Percentiles rank a stretch among this genome's conserved stretches.
These are phyloP conservation scores for Saccharomycopsis oosterbeekiorum DNA, from an alignment of 805 yeast species.

Conservation along the genomic window DNA sequence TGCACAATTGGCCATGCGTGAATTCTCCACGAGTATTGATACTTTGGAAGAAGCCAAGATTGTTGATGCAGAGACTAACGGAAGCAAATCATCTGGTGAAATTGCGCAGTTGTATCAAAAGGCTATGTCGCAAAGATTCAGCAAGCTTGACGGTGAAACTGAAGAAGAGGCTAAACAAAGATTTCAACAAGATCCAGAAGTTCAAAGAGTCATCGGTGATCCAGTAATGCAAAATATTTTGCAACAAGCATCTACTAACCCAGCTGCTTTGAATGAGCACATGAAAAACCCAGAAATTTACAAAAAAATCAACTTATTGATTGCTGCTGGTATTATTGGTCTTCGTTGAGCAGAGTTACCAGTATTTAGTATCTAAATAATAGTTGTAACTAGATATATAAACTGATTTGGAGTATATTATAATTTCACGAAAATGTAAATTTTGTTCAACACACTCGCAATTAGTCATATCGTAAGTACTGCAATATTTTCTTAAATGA, in stretches of 20 bases:
- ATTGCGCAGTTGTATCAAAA: slow-evolving; percentile 73
- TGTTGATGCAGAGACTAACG: slow-evolving; percentile 54
- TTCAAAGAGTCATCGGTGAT: slow-evolving; percentile 77
- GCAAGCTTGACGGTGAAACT: slow-evolving; percentile 77
- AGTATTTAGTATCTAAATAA: no score
- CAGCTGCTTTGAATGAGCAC: slow-evolving; percentile 95
- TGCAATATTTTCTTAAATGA: no score
- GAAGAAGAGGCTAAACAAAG: slow-evolving; percentile 91
- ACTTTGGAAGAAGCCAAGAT: slow-evolving; percentile 72
- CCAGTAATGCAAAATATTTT: slow-evolving; percentile 95
- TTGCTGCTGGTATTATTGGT: slow-evolving; percentile 95
- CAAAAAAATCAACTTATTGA: slow-evolving; percentile 76
- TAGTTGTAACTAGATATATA: no score
- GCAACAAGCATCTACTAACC: slow-evolving; percentile 88
- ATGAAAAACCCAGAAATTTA: slow-evolving; percentile 93
- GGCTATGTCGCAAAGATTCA: slow-evolving; percentile 74
- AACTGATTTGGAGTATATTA: no score
- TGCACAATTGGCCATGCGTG: slow-evolving; percentile 85
- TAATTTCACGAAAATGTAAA: no score
- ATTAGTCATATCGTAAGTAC: no score
- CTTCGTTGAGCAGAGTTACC: background rate
- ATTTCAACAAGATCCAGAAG: slow-evolving; percentile 88
- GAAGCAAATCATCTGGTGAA: slow-evolving; percentile 56
- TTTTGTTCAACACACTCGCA: no score
- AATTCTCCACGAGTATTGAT: slow-evolving; percentile 70